These are phyloP conservation scores for Rhizopogon hawkerae DNA, from an alignment of 1,284 basidiomycete species.

Conservation along the genomic window DNA sequence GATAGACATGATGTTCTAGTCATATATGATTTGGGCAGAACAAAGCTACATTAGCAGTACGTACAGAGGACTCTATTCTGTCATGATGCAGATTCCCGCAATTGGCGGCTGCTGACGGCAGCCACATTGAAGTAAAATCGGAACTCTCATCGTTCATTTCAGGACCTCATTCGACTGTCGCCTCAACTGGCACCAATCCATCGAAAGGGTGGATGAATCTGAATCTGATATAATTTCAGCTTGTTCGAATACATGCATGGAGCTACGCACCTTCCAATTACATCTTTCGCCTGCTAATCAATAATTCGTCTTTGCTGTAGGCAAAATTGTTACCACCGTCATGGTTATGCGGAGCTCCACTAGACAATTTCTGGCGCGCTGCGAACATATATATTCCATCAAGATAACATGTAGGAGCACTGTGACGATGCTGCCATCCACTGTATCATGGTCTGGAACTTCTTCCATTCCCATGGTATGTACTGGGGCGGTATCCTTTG, in stretches of 20 bases:
- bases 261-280: slow-evolving; percentile 3
- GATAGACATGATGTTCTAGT: background rate
- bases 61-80: background rate
- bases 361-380: background rate
- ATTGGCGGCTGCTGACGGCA: slow-evolving; percentile 1
- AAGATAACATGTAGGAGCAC: background rate
- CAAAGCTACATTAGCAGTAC: background rate
- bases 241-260: background rate
- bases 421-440: slow-evolving; percentile 18
- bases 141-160: background rate
- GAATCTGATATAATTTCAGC: background rate
- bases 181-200: background rate
- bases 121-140: background rate
- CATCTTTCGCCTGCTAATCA: background rate
- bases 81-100: background rate
- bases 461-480: slow-evolving; percentile 43
- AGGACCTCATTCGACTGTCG: background rate
- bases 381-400: background rate
- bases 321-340: background rate
- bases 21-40: background rate
- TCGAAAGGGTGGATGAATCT: background rate
- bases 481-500: slow-evolving; percentile 26
- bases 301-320: background rate
- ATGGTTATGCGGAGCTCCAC: background rate
- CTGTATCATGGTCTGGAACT: slow-evolving; percentile 31